Evolutionary conservation across 1,284 basidiomycete species (phyloP), one percentile per base, ranked within the genome.

Genomic region (Prillingera fragicola): DNA sequence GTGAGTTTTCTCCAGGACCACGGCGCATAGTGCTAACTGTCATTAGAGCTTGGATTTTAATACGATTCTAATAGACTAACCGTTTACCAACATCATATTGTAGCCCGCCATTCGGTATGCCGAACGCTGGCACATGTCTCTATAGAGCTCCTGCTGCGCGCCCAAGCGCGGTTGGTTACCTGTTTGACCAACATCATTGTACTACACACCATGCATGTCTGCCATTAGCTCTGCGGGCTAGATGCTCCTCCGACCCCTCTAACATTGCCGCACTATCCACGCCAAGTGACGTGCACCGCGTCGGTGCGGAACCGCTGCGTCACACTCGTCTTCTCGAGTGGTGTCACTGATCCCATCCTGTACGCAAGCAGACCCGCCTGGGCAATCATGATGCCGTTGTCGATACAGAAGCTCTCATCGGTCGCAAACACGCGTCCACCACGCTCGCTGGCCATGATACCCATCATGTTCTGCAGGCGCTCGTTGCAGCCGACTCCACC

Each of bases 351-450:
- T n/a, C 94, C 94, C 90, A 95, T 97, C 6, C 95, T 79, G 69
- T 82, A 89, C 47, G 84, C 83, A 28, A 99, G 76, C 36, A 99
- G 75, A 21, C 94, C 94, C 2, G 95, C 95, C 69, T 99, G 95
- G 1, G 95, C 95, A 45, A 99, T 98, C 95, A 99, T 99, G 62
- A 98, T 94, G 3, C 95, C 95, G 62, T 99, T 99, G 71, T 99
- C 95, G 52, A 99, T 97, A 70, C 94, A 97, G 71, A 95, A 97
- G 43, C 90, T 78, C 72, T 97, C 92, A 69, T 99, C 95, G 0
- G 89, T 98, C 0, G 91, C 90, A 70, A 96, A 98, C 8, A 98
- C 84, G 38, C 79, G 80, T 0, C 94, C 95, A 26, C 80, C 82
- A 18, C 95, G 80, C 69, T 98, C 95, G 48, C 76, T 67, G 1